Conservation (phyloP, 2,329 filamentous ascomycete species). For the Claviceps sp. region DNA sequence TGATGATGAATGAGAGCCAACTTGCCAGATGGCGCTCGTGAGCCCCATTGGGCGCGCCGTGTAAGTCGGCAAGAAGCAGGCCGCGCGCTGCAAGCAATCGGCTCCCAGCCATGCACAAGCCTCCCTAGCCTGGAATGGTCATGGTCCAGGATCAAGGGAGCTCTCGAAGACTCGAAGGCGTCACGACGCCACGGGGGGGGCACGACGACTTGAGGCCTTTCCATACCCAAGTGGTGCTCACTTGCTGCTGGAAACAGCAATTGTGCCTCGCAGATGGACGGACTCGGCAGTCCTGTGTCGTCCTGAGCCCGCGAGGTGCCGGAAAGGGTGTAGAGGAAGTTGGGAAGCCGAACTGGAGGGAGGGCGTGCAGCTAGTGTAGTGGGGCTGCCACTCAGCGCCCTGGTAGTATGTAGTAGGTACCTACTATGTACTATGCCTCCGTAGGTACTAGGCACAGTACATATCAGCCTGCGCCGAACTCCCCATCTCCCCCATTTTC, state of each 20-base stretch:
- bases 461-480: too few relatives aligned
- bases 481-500: too few relatives aligned
- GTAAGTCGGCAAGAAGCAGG: slow-evolving; percentile 2
- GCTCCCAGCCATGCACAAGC: background rate
- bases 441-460: too few relatives aligned
- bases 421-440: background rate
- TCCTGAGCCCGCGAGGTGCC: slow-evolving; percentile 1
- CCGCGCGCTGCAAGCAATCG: slow-evolving; percentile 3
- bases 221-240: background rate
- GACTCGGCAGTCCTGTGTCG: slow-evolving; percentile 1
- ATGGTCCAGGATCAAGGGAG: too few relatives aligned
- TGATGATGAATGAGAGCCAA: background rate
- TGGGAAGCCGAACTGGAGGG: background rate
- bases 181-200: background rate
- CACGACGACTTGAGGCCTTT: background rate
- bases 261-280: background rate
- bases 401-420: background rate
- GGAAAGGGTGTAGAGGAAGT: slow-evolving; percentile 4
- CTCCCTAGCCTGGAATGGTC: background rate
- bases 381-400: background rate
- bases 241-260: slow-evolving; percentile 2
- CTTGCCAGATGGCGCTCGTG: background rate
- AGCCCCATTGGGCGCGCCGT: background rate
- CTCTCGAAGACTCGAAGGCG: background rate
- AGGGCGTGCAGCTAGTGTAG: background rate